phyloP scores from a whole-genome alignment of 1,284 basidiomycete genomes.

The Agroathelia rolfsii region DNA sequence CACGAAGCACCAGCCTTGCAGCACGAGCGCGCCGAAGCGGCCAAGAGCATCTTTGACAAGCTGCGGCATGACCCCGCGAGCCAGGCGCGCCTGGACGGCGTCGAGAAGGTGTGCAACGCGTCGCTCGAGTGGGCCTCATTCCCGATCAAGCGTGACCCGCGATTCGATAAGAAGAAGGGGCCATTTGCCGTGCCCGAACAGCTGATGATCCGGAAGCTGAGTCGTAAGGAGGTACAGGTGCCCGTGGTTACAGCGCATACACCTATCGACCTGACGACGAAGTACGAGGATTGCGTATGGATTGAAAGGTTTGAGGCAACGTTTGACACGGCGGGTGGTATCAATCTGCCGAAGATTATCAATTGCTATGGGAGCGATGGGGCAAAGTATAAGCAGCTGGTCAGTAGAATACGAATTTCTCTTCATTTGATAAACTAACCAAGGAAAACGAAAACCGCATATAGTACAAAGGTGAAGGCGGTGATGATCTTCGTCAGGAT shows the following conservation, averaged over 20 bases:
- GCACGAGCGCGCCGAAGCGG: conserved; percentile 55
- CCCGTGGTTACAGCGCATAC: conserved; percentile 75
- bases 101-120: conserved; percentile 64
- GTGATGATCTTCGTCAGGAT: conserved; percentile 91
- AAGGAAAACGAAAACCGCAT: not conserved
- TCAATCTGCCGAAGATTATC: conserved; percentile 79
- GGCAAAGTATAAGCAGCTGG: conserved; percentile 69
- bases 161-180: conserved; percentile 17
- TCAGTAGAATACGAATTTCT: conserved; percentile 26
- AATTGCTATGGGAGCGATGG: conserved; percentile 67
- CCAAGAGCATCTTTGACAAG: conserved; percentile 56
- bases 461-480: conserved; percentile 86
- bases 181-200: conserved; percentile 29
- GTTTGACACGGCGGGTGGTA: conserved; percentile 70
- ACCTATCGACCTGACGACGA: conserved; percentile 61
- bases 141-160: conserved; percentile 32
- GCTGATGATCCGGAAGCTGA: conserved; percentile 37
- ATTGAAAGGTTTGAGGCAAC: conserved; percentile 51
- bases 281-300: conserved; percentile 61
- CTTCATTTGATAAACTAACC: conserved; percentile 1
- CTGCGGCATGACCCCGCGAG: conserved; percentile 35
- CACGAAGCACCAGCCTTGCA: conserved; percentile 31
- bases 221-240: conserved; percentile 49
- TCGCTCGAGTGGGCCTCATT: conserved; percentile 77
- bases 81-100: conserved; percentile 37